These are phyloP conservation scores for Aspergillus fijiensis DNA, from an alignment of 2,329 filamentous ascomycete genomes.

Conservation along the genomic window DNA sequence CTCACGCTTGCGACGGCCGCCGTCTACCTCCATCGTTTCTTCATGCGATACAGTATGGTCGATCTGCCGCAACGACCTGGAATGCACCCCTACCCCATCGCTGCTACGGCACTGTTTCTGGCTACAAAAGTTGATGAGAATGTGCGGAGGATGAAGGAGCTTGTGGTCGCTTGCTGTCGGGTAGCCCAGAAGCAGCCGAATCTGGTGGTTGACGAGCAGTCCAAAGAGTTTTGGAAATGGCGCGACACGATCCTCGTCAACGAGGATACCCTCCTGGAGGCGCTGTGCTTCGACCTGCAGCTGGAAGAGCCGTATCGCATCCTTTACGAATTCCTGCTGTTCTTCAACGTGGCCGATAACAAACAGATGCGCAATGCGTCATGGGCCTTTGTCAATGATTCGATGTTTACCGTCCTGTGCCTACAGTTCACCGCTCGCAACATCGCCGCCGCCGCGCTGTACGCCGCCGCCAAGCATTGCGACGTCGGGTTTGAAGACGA, in stretches of 20 bases:
- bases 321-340: conserved; percentile 76
- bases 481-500: conserved; percentile 72
- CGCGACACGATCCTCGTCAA: conserved; percentile 88
- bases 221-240: conserved; percentile 98
- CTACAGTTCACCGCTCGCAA: conserved; percentile 75
- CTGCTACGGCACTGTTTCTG: conserved; percentile 86
- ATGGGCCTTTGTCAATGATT: conserved; percentile 94
- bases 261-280: conserved; percentile 89
- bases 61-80: conserved; percentile 66
- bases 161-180: conserved; percentile 90
- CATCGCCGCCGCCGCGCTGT: conserved; percentile 81
- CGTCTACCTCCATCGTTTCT: conserved; percentile 93
- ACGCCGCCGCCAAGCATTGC: conserved; percentile 77
- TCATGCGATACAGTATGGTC: conserved; percentile 84
- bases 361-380: conserved; percentile 79
- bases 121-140: conserved; percentile 98
- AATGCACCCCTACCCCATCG: conserved; percentile 90
- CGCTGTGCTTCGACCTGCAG: conserved; percentile 89
- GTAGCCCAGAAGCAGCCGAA: conserved; percentile 93
- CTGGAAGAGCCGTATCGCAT: conserved; percentile 84
- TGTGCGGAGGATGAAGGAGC: conserved; percentile 89
- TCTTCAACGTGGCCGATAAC: conserved; percentile 72
- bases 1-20: conserved; percentile 88
- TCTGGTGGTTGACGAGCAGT: conserved; percentile 90
- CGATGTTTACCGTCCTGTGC: conserved; percentile 78